A percentile compares a stretch with the other conserved stretches of the same genome.
These are phyloP conservation scores for Eudorina sp. DNA, from an alignment of 139 green algal species.

Conservation along the genomic window DNA sequence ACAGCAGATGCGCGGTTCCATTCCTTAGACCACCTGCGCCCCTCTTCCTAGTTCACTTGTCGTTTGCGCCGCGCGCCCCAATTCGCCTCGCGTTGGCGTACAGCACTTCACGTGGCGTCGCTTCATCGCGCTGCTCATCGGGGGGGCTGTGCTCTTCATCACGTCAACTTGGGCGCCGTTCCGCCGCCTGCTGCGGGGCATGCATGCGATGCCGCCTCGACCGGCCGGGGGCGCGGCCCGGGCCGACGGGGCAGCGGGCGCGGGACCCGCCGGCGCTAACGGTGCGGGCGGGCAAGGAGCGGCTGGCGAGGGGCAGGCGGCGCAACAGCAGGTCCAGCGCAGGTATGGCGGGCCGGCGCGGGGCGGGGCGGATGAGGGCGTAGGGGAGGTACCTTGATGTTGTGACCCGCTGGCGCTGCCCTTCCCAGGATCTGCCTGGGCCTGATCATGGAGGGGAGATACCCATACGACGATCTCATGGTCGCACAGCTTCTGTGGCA, in stretches of 20 bases:
- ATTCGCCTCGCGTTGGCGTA: too few species aligned
- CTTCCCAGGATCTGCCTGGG: too few species aligned
- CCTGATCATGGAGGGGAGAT: too few species aligned
- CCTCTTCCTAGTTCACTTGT: too few species aligned
- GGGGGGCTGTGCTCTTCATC: conserved; percentile 71
- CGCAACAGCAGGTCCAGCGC: not conserved
- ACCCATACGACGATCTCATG: too few species aligned
- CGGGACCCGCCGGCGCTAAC: conserved; percentile 6
- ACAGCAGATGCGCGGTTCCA: too few species aligned
- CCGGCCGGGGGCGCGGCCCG: not conserved
- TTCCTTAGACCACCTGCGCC: too few species aligned
- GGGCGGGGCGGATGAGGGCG: not conserved
- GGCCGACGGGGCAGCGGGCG: not conserved
- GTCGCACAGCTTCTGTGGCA: too few species aligned
- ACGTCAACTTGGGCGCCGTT: conserved; percentile 68
- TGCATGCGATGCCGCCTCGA: conserved; percentile 19
- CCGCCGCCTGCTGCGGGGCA: conserved; percentile 56
- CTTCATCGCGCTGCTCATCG: conserved; percentile 70
- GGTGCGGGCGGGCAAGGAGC: not conserved
- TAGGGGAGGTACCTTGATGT: too few species aligned
- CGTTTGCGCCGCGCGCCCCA: too few species aligned
- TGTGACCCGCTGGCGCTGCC: too few species aligned
- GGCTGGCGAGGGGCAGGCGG: not conserved
- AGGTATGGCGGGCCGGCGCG: not conserved
- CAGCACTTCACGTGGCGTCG: conserved; percentile 82